These are phyloP conservation scores for Ambrosiella xylebori DNA, from an alignment of 2,329 filamentous ascomycete genomes.

Conservation along the genomic window DNA sequence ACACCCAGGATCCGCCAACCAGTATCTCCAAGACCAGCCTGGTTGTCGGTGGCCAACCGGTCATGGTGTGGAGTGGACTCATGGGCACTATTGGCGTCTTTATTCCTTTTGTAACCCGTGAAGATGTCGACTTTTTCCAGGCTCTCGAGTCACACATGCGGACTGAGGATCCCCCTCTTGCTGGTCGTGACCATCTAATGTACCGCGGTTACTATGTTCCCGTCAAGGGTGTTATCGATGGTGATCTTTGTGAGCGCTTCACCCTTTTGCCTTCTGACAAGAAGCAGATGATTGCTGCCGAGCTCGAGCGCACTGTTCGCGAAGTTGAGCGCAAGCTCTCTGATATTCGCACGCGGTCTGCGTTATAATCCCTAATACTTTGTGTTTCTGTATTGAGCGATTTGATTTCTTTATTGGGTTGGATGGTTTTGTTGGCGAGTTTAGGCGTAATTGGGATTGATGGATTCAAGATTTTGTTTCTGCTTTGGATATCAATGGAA, in stretches of 20 bases:
- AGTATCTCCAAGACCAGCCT: conserved; percentile 78
- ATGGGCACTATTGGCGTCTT: conserved; percentile 90
- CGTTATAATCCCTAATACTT: conserved; percentile 28
- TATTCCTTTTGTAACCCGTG: conserved; percentile 76
- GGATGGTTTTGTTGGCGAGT: conserved; percentile 10
- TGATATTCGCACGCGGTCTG: conserved; percentile 41
- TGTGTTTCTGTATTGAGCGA: conserved; percentile 16
- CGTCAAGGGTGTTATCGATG: conserved; percentile 91
- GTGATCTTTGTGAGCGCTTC: conserved; percentile 88
- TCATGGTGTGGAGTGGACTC: conserved; percentile 83
- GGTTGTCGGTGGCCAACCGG: conserved; percentile 78
- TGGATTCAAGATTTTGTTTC: conserved; percentile 6
- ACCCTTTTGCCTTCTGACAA: conserved; percentile 68
- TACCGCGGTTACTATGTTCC: conserved; percentile 93
- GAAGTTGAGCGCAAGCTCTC: conserved; percentile 96
- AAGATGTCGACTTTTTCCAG: conserved; percentile 97
- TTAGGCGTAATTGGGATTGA: conserved; percentile 4
- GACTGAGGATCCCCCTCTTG: conserved; percentile 69
- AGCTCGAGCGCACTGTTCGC: conserved; percentile 74
- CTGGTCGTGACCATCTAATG: conserved; percentile 86
- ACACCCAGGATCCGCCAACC: conserved; percentile 79
- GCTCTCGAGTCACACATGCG: conserved; percentile 77
- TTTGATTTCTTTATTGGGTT: conserved; percentile 3
- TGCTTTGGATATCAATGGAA: background rate
- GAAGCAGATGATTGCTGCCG: conserved; percentile 87